Conservation (phyloP, 441 rosid species). For the Populus hybrid region DNA sequence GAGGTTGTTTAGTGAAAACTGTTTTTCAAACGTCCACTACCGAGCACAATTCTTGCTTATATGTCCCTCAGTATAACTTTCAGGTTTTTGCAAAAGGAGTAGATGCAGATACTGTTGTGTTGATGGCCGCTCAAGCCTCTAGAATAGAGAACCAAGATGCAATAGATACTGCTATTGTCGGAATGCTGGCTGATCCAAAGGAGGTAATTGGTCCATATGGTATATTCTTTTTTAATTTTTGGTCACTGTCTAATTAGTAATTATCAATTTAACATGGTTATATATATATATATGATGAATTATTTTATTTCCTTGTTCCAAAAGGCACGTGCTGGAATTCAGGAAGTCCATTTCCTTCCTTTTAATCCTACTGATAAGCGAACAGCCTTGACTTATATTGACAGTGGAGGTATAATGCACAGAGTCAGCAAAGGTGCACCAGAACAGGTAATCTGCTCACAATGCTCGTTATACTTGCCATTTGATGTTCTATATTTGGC, state of each 20-base stretch:
- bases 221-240: not conserved
- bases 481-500: not conserved
- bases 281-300: not conserved
- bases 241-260: not conserved
- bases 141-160: constrained; percentile 93
- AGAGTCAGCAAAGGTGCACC: constrained; percentile 99
- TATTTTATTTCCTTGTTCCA: not conserved
- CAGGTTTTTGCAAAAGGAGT: constrained; percentile 88
- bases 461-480: not conserved
- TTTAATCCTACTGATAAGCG: constrained; percentile 97
- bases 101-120: constrained; percentile 75
- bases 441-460: constrained; percentile 65
- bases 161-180: constrained; percentile 89
- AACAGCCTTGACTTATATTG: constrained; percentile 85
- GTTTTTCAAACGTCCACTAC: not conserved
- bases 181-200: constrained; percentile 95
- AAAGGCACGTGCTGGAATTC: constrained; percentile 93
- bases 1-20: constrained; percentile 50
- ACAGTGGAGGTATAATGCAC: constrained; percentile 77
- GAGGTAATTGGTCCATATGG: constrained; percentile 46
- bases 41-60: constrained; percentile 5
- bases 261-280: not conserved
- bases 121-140: constrained; percentile 97
- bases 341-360: constrained; percentile 90
- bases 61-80: constrained; percentile 16